A percentile compares a stretch with the other conserved stretches of the same genome.
Evolutionary conservation across 2,329 filamentous ascomycete species (phyloP).

Genomic region (Hypomyces rosellus): DNA sequence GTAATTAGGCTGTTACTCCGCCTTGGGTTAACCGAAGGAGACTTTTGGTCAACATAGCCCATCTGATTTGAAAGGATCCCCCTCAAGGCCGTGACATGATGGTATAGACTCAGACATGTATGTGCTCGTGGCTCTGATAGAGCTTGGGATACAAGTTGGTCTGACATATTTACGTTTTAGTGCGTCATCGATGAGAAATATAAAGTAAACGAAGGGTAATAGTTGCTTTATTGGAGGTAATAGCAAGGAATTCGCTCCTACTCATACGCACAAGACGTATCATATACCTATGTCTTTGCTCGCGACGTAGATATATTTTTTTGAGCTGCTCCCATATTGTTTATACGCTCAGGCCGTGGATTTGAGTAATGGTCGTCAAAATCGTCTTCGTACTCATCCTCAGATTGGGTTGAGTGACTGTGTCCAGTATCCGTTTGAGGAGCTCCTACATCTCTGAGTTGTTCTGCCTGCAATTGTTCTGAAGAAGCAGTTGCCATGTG

Average conservation of each 20-base stretch:
- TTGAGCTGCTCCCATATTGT: not conserved
- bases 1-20: no score
- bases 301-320: conserved; percentile 2
- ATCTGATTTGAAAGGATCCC: no score
- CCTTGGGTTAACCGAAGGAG: no score
- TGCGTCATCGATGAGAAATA: no score
- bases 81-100: no score
- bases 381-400: conserved; percentile 33
- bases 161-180: not conserved
- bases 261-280: not conserved
- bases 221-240: no score
- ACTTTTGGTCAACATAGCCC: no score
- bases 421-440: conserved; percentile 20
- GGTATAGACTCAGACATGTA: no score
- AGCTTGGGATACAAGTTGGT: not conserved
- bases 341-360: conserved; percentile 13
- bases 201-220: no score
- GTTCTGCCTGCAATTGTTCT: conserved; percentile 17
- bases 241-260: not conserved
- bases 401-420: conserved; percentile 33
- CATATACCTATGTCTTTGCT: conserved; percentile 8
- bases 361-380: conserved; percentile 22
- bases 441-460: conserved; percentile 17
- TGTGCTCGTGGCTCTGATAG: no score
- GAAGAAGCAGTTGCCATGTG: conserved; percentile 18